Evolutionary conservation across 140 eudicot species (phyloP).

Genomic region (Stevia rebaudiana): DNA sequence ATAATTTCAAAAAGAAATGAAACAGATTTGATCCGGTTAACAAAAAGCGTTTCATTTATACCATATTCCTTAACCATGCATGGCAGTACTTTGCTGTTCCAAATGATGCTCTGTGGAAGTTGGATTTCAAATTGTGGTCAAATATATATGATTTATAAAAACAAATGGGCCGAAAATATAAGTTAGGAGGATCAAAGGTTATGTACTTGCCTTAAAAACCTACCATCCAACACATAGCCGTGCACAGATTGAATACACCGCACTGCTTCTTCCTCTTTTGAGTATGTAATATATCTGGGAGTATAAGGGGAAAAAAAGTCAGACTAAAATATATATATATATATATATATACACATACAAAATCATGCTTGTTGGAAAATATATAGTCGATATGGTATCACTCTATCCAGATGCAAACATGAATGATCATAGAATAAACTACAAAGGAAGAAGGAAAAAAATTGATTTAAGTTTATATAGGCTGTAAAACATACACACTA

Average conservation of each 20-base stretch:
- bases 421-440: neutral
- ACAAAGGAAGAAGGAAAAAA: neutral
- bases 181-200: conserved; percentile 16
- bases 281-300: conserved; percentile 68
- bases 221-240: conserved; percentile 79
- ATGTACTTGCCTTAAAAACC: conserved; percentile 53
- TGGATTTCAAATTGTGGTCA: conserved; percentile 1
- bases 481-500: conserved; percentile 54
- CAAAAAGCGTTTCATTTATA: conserved; percentile 27
- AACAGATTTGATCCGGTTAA: neutral
- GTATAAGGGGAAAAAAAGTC: neutral
- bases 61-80: conserved; percentile 87
- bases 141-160: neutral
- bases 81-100: conserved; percentile 96
- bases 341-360: neutral
- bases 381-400: neutral
- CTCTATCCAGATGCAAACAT: conserved; percentile 11
- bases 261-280: conserved; percentile 91
- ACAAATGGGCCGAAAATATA: neutral
- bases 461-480: neutral
- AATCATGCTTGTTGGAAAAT: neutral
- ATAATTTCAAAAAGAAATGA: neutral
- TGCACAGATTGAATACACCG: conserved; percentile 85
- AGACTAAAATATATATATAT: neutral
- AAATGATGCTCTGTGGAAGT: conserved; percentile 72